Percentiles rank a stretch among this genome's conserved stretches.
phyloP scores from a whole-genome alignment of 2,329 filamentous ascomycete species.

The Falciphora oryzae region DNA sequence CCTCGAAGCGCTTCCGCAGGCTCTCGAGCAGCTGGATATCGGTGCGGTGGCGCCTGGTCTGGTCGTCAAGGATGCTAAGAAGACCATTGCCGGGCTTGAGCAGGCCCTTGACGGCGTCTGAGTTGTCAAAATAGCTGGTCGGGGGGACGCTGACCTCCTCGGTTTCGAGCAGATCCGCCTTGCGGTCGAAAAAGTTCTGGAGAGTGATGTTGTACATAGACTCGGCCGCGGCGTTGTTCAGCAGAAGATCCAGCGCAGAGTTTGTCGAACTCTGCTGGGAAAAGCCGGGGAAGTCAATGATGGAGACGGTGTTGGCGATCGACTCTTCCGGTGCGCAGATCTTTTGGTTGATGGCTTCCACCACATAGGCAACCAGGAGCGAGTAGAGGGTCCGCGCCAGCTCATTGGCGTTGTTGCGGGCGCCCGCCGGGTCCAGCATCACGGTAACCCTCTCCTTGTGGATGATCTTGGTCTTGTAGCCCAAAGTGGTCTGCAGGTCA shows the following conservation, averaged over 20 bases:
- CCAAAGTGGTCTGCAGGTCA: conserved; percentile 81
- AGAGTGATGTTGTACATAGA: conserved; percentile 88
- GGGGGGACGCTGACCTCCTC: conserved; percentile 88
- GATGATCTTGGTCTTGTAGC: conserved; percentile 95
- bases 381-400: conserved; percentile 90
- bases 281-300: conserved; percentile 96
- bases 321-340: conserved; percentile 82
- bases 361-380: conserved; percentile 85
- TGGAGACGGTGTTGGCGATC: conserved; percentile 87
- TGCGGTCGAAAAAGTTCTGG: conserved; percentile 93
- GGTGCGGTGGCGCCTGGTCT: conserved; percentile 81
- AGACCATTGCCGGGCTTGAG: conserved; percentile 90
- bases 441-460: conserved; percentile 96
- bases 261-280: conserved; percentile 76
- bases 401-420: conserved; percentile 87
- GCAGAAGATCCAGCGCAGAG: conserved; percentile 82
- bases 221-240: conserved; percentile 92
- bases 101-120: conserved; percentile 84
- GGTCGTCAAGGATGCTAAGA: conserved; percentile 90
- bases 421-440: conserved; percentile 90
- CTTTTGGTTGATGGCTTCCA: conserved; percentile 86
- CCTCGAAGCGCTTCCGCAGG: conserved; percentile 85
- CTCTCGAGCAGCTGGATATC: conserved; percentile 90
- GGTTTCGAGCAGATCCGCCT: conserved; percentile 86
- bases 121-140: conserved; percentile 97